Evolutionary conservation across 495 filamentous ascomycete genomes (phyloP).

Genomic region (Xylaria cubensis): DNA sequence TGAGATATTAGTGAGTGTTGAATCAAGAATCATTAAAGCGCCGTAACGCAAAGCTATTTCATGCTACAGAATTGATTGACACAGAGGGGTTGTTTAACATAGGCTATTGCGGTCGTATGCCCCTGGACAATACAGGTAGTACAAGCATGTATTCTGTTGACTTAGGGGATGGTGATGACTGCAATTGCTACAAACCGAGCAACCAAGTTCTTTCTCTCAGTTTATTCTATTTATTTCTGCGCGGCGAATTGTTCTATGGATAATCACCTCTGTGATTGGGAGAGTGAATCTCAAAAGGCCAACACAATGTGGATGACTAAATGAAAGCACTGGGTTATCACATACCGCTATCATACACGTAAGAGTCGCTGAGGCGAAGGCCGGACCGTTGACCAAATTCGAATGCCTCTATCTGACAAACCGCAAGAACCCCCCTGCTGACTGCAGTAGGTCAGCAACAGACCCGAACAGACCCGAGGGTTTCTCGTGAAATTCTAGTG

Average conservation of each 20-base stretch:
- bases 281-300: not conserved
- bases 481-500: constrained; percentile 12
- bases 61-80: not conserved
- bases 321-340: not conserved
- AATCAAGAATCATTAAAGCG: not conserved
- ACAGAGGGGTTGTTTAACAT: not conserved
- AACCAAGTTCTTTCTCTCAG: not conserved
- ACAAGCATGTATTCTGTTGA: not conserved
- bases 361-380: constrained; percentile 3
- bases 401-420: constrained; percentile 3
- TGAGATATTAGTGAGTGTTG: not conserved
- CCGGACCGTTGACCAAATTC: not conserved
- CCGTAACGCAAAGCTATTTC: not conserved
- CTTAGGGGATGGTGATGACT: not conserved
- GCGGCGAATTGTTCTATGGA: not conserved
- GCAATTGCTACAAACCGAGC: not conserved
- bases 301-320: not conserved
- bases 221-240: not conserved
- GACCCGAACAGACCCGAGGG: not conserved
- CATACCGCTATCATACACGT: constrained; percentile 1
- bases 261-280: not conserved
- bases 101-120: not conserved
- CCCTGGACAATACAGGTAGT: not conserved
- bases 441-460: constrained; percentile 18
- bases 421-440: constrained; percentile 10